These are phyloP conservation scores for Zygosaccharomyces rouxii DNA, from an alignment of 805 yeast species.

Conservation along the genomic window DNA sequence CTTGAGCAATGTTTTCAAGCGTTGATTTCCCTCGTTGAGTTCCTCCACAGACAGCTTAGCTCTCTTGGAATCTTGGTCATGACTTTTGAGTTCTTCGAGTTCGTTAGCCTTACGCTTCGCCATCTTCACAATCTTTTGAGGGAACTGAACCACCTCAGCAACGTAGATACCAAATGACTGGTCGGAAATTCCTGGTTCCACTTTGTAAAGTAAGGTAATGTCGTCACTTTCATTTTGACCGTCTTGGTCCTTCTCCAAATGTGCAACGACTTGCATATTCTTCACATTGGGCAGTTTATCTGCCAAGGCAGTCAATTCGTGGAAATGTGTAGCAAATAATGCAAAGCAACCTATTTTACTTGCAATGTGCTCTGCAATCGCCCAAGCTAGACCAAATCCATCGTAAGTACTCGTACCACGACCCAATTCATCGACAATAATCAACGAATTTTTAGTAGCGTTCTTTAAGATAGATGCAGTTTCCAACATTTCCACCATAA, in stretches of 20 bases:
- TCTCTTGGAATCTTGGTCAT: constrained; percentile 44
- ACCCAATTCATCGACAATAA: constrained; percentile 92
- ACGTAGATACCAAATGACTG: constrained; percentile 97
- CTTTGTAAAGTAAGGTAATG: constrained; percentile 84
- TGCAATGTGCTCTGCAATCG: constrained; percentile 83
- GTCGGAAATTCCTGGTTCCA: constrained; percentile 94
- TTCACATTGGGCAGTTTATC: constrained; percentile 59
- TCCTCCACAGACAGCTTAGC: constrained; percentile 49
- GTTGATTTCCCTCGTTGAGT: constrained; percentile 45
- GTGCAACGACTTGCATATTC: constrained; percentile 91
- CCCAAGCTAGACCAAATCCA: constrained; percentile 97
- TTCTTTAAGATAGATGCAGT: constrained; percentile 87
- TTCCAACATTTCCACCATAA: constrained; percentile 97
- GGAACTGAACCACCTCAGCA: constrained; percentile 93
- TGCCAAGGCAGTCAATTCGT: constrained; percentile 81
- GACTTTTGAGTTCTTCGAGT: constrained; percentile 56
- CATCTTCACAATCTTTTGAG: constrained; percentile 84
- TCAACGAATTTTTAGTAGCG: constrained; percentile 78
- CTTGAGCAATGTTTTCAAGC: constrained; percentile 46
- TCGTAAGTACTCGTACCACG: constrained; percentile 80
- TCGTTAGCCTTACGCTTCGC: constrained; percentile 92
- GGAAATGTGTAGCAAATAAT: constrained; percentile 95
- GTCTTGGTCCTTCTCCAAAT: constrained; percentile 50
- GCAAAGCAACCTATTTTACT: constrained; percentile 69
- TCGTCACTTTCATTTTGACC: constrained; percentile 45